Conservation (phyloP, 1,284 basidiomycete species). For the Pulchroboletus neoregius region DNA sequence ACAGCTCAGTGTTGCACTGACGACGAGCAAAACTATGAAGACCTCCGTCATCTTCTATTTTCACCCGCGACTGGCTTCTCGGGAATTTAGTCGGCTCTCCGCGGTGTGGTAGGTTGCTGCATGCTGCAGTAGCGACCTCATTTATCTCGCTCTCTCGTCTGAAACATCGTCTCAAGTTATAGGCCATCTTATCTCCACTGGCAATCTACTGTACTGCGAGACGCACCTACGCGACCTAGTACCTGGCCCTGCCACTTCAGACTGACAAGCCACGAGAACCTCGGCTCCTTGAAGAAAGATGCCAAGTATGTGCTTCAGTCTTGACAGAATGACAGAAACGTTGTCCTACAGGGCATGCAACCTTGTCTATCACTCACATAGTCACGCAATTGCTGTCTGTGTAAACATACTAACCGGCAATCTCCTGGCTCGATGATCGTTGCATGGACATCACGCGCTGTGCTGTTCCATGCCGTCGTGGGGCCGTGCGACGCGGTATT, state of each 20-base stretch:
- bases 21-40: constrained; percentile 5
- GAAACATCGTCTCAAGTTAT: constrained; percentile 13
- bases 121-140: background rate
- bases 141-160: constrained; percentile 7
- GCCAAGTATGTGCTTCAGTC: background rate
- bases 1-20: constrained; percentile 7
- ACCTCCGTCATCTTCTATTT: constrained; percentile 14
- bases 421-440: constrained; percentile 8
- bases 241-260: constrained; percentile 1
- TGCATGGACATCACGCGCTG: constrained; percentile 9
- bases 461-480: constrained; percentile 3
- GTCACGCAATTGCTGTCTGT: constrained; percentile 7
- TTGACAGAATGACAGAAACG: constrained; percentile 3
- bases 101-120: constrained; percentile 17
- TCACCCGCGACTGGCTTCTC: constrained; percentile 12
- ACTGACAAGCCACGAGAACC: constrained; percentile 10
- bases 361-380: background rate
- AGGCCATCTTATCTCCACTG: constrained; percentile 10
- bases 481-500: constrained; percentile 6
- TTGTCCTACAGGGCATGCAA: background rate
- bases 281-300: background rate
- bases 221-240: background rate
- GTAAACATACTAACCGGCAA: constrained; percentile 2
- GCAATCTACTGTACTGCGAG: background rate
- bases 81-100: constrained; percentile 25